Percentiles rank a stretch among this genome's conserved stretches.
Conservation (phyloP, 495 filamentous ascomycete genomes). For the Hypoxylon rickii region DNA sequence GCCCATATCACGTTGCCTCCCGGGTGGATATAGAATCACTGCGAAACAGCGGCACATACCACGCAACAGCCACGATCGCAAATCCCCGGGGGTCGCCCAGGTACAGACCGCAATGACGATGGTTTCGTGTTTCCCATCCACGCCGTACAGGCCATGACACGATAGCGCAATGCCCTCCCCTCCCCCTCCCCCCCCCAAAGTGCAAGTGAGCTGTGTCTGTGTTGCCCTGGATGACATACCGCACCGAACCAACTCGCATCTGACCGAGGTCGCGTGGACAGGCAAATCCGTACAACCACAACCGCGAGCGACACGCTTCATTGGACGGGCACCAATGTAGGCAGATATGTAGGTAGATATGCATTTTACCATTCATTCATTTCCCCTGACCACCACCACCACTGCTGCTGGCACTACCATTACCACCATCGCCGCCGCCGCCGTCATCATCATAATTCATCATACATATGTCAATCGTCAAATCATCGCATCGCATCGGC, state of each 20-base stretch:
- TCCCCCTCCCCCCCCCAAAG: no score
- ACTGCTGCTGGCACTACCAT: no score
- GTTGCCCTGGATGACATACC: no score
- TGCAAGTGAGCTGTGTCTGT: no score
- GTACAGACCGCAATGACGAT: not conserved
- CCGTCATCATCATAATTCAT: not conserved
- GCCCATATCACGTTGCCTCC: not conserved
- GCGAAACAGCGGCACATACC: not conserved
- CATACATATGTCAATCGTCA: conserved; percentile 9
- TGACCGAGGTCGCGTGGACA: conserved; percentile 12
- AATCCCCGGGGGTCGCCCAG: not conserved
- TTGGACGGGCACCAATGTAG: no score
- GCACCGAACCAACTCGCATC: conserved; percentile 18
- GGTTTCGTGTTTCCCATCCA: not conserved
- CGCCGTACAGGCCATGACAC: no score
- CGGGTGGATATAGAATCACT: not conserved
- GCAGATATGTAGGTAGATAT: no score
- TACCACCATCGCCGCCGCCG: no score
- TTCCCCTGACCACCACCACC: no score
- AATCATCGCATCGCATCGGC: not conserved
- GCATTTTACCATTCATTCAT: not conserved
- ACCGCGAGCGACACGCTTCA: not conserved
- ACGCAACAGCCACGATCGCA: not conserved
- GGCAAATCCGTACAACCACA: conserved; percentile 1
- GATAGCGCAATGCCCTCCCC: no score